Conservation (phyloP, 2,329 filamentous ascomycete genomes). For the Aspergillus pseudoterreus region DNA sequence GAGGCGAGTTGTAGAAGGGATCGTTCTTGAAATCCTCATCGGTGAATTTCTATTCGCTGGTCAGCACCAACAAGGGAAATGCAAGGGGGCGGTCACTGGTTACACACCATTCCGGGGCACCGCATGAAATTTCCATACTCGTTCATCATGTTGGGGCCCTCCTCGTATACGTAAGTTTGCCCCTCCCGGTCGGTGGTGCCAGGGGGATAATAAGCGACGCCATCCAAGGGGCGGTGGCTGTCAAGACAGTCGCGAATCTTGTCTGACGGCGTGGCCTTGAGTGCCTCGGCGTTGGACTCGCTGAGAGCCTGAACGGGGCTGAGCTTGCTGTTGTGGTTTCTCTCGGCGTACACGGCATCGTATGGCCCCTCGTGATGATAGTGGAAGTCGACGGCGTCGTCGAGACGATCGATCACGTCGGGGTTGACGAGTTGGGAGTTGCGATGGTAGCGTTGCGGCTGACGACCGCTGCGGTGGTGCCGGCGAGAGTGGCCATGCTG, state of each 20-base stretch:
- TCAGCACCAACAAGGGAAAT: background rate
- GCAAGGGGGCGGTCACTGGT: background rate
- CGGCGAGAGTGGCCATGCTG: conserved; percentile 8
- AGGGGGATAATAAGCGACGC: conserved; percentile 71
- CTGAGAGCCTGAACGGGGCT: conserved; percentile 75
- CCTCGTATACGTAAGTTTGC: conserved; percentile 70
- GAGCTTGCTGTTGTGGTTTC: conserved; percentile 61
- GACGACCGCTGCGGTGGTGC: conserved; percentile 15
- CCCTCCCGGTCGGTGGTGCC: conserved; percentile 67
- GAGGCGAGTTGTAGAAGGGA: conserved; percentile 33
- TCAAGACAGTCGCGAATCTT: conserved; percentile 70
- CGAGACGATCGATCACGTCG: conserved; percentile 78
- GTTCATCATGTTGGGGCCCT: conserved; percentile 86
- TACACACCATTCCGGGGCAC: conserved; percentile 67
- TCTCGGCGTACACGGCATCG: conserved; percentile 72
- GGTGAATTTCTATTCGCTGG: conserved; percentile 31
- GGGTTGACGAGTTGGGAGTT: conserved; percentile 50
- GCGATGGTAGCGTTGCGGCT: conserved; percentile 12
- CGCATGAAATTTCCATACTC: conserved; percentile 63
- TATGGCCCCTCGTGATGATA: conserved; percentile 93
- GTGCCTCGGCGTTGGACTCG: conserved; percentile 68
- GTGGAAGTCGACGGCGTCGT: conserved; percentile 57
- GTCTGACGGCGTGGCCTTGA: conserved; percentile 76
- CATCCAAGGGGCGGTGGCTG: conserved; percentile 75
- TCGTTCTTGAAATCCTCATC: conserved; percentile 40